A percentile compares a stretch with the other conserved stretches of the same genome.
Evolutionary conservation across 1,284 basidiomycete genomes (phyloP).

Genomic region (Pseudozyma pruni): DNA sequence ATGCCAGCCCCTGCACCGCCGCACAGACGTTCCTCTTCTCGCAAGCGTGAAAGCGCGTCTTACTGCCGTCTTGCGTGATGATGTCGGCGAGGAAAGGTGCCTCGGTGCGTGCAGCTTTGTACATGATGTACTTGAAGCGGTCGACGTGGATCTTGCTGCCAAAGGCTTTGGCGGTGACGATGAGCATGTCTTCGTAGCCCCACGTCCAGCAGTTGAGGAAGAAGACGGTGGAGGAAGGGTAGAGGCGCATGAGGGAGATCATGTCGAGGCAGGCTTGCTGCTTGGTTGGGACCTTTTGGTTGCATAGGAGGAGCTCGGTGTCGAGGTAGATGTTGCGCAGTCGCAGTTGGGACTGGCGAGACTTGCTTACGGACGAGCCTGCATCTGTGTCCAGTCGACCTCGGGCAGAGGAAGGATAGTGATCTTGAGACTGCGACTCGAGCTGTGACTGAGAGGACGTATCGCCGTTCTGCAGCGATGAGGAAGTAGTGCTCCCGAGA

Average conservation of each 20-base stretch:
- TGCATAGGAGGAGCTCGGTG: conserved; percentile 73
- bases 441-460: conserved; percentile 9
- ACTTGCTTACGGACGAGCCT: neutral
- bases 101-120: conserved; percentile 70
- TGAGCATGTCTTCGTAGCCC: conserved; percentile 72
- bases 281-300: conserved; percentile 35
- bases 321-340: conserved; percentile 88
- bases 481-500: conserved; percentile 15
- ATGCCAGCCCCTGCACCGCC: conserved; percentile 13
- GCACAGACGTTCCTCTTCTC: conserved; percentile 81
- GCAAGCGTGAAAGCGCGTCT: conserved; percentile 88
- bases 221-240: conserved; percentile 76
- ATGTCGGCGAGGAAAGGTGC: conserved; percentile 77
- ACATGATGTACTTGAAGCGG: conserved; percentile 82
- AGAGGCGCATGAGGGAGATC: conserved; percentile 71
- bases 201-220: conserved; percentile 93
- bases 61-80: conserved; percentile 74
- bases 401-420: neutral
- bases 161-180: conserved; percentile 46
- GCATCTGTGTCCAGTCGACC: neutral
- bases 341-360: conserved; percentile 38
- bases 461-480: conserved; percentile 4
- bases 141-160: conserved; percentile 82
- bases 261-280: conserved; percentile 72
- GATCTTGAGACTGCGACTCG: conserved; percentile 2